Evolutionary conservation across 768 basidiomycete genomes (phyloP), one percentile per base, ranked within the genome.

Genomic region (Coprinopsis strossmayeri): DNA sequence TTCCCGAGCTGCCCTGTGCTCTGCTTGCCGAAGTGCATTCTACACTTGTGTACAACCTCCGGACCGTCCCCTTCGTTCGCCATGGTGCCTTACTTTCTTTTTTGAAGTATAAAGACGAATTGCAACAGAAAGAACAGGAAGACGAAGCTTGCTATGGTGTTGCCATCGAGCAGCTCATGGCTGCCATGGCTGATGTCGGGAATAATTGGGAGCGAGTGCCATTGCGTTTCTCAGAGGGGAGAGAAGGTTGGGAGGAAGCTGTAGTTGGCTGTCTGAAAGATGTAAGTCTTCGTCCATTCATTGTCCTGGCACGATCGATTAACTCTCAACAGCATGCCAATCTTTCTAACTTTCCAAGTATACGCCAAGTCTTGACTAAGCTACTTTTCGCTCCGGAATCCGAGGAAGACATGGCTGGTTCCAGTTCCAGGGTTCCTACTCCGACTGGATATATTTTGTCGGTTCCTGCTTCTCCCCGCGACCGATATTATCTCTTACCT

Each of bases 291-390:
- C 32, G 41, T 37, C n/a, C 40, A 17, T 42, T 45, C 23, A 27
- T 27, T 37, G 25, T 32, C 39, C n/a, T 45, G 28, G n/a, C n/a
- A n/a, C n/a, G n/a, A n/a, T n/a, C n/a, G n/a, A n/a, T n/a, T n/a
- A n/a, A n/a, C n/a, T n/a, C n/a, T n/a, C n/a, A n/a, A n/a, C n/a
- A 92, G 89, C 84, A 90, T 53, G 91, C 87, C 21, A 88, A 79
- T 30, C 55, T 78, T 18, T 68, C 73, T 40, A 88, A 76, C 59
- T 86, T 92, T 53, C 87, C 90, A 42, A 77, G 75, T 15, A 67
- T 91, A 48, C 81, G 83, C 53, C 77, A 79, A 52, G 72, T 91
- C 44, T 61, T 93, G 30, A 86, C 86, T 3, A 75, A 74, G 54
- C 66, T 92, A 12, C 73, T 92, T 26, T 92, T 91, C 51, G 76